Evolutionary conservation across 2,329 filamentous ascomycete genomes (phyloP), one percentile per base, ranked within the genome.

Genomic region (Colletotrichum truncatum): DNA sequence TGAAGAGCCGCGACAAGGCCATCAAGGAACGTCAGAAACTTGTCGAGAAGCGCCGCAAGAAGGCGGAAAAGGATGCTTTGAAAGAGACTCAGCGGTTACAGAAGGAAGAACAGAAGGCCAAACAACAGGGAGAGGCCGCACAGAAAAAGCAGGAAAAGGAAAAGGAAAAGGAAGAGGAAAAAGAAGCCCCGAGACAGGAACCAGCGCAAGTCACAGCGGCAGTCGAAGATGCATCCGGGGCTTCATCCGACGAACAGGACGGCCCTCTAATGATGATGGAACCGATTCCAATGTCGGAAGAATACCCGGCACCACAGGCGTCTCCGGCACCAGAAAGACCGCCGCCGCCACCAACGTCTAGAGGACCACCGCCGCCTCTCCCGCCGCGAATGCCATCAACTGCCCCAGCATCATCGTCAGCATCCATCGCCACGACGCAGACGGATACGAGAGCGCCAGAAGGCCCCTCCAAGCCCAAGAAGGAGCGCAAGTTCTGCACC

Each of bases 401-500:
- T 14, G 53, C 46, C 18, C 34, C 45, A 4, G 14, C 38, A 18
- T 52, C 62, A 6, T 65, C 66, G 2, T 12, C 57, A n/a, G n/a
- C 49, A 10, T 56, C 58, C 12, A 26, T 51, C 23, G 43, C 39
- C 57, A 69, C 70, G 30, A 70, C 69, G 30, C 73, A 71, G 41
- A 70, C 70, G 39, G n/a, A n/a, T n/a, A n/a, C n/a, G n/a, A 65
- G 68, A 32, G 60, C 46, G 3, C 43, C 52, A 9, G 48, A 10
- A 49, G 28, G 21, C 54, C 64, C 46, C 39, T 43, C 39, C 30
- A 77, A 78, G 66, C 72, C 75, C 12, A 79, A 77, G 70, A 90
- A 90, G 70, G 84, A 91, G 53, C 86, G 88, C 64, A 95, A 92
- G 72, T 97, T 98, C 76, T 96, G 93, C 78, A 88, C 89, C 70